Evolutionary conservation across 2,329 filamentous ascomycete genomes (phyloP), one percentile per base, ranked within the genome.

Genomic region (Blumeria graminis): DNA sequence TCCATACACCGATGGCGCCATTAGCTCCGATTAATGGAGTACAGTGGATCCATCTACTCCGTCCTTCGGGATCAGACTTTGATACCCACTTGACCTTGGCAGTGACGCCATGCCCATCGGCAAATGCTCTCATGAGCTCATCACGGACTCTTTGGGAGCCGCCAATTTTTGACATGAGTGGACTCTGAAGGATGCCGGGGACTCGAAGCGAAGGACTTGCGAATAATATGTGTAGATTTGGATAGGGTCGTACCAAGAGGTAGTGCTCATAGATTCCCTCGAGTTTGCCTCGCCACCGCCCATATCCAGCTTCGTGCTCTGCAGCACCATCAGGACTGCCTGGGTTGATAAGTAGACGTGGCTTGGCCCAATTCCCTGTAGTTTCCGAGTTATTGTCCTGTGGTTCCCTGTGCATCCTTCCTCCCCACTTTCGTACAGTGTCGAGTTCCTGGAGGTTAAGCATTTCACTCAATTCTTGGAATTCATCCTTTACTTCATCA

Each of bases 11-110:
- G 0, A 88, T 77, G 3, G 76, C 71, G 1, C 81, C 80, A 60
- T 80, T 80, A 45, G 74, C 73, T 2, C 82, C 82, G 3, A 84
- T 68, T 3, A 88, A 69, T 2, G 84, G 84, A 22, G 84, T 88
- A 64, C 82, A 84, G 65, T 88, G 84, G 43, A 88, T 82, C 83
- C 84, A 88, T 46, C 82, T 74, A 53, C 76, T 74, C 16, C 81
- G 74, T 0, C 82, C 83, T 16, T 71, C 68, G 0, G 56, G 38
- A 36, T 74, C 71, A 5, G 67, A 67, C 46, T 71, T 70, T 50
- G 71, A 73, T 1, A 85, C 69, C 84, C 83, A 89, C 55, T 77
- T 76, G 13, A 89, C 76, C 64, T 85, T 85, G 3, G 82, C 82
- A 1, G 84, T 88, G 5, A 88, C 80, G 51, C 82, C 81, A 48